Base-by-base conservation (phyloP, 2,329 filamentous ascomycete species). In the Colletotrichum australisinense region DNA sequence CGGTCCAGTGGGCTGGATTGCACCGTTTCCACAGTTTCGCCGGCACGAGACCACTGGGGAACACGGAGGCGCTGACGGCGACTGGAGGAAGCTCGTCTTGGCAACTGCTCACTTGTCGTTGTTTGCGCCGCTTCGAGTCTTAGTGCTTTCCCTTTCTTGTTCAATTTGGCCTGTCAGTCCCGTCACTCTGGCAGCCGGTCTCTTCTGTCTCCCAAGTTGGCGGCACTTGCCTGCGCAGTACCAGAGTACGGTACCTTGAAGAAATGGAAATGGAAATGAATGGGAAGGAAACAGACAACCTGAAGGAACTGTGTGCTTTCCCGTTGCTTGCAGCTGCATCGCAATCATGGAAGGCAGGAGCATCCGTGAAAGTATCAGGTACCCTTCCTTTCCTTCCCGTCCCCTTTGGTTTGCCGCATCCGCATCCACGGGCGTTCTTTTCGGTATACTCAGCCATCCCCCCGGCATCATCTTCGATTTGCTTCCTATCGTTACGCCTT, bases 31-130 rank as follows among this genome's bases (percentile, higher is more conserved):
- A 63, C 59, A 49, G 55, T 38, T 35, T 22, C 66, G 8, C 19
- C 24, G 14, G 57, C 69, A 72, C 69, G 58, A 63, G 69, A 72
- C 69, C 58, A 24, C 53, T 38, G 59, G 32, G 24, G 42, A 16
- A 52, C 42, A 30, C 30, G 4, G 63, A 38, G 49, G 57, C 63
- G 69, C 35, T 57, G 42, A 35, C 35, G 59, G 53, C 59, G 69
- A 72, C 58, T 59, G 14, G 58, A 35, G 30, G 28, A 62, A 11
- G 19, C 32, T 32, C 19, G 42, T 46, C 65, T 64, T 69, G 59
- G 66, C 69, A 53, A 38, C 64, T 57, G 35, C 57, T 57, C 28
- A 26, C 24, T 46, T 24, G 53, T 56, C 52, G 53, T 19, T 32
- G 22, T 16, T 46, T 28, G 14, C 30, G 35, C 58, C 35, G 58